A percentile compares a stretch with the other conserved stretches of the same genome.
These are phyloP conservation scores for Gymnopilus junonius DNA, from an alignment of 768 basidiomycete species.

Conservation along the genomic window DNA sequence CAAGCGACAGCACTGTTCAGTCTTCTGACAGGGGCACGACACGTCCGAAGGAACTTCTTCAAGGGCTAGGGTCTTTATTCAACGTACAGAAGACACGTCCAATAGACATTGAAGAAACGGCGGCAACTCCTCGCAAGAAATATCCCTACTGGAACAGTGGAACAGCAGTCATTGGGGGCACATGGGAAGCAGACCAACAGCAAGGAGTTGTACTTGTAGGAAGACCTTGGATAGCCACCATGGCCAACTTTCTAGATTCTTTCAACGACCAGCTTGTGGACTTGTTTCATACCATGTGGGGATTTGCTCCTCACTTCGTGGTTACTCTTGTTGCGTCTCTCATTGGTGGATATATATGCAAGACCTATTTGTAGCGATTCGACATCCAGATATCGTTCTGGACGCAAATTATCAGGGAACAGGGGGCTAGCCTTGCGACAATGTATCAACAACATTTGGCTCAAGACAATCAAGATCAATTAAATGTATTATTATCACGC, in stretches of 20 bases:
- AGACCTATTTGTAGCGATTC: constrained; percentile 12
- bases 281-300: not conserved
- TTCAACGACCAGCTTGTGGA: not conserved
- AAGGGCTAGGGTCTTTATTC: not conserved
- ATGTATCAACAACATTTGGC: not conserved
- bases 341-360: constrained; percentile 3
- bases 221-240: not conserved
- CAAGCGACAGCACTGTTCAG: not conserved
- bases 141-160: not conserved
- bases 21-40: not conserved
- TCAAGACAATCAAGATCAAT: not conserved
- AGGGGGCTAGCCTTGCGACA: constrained; percentile 5
- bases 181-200: not conserved
- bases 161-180: not conserved
- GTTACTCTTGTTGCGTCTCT: not conserved
- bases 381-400: not conserved
- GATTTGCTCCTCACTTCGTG: not conserved
- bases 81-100: not conserved
- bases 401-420: constrained; percentile 4
- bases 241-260: not conserved
- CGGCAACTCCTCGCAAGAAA: not conserved
- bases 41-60: not conserved
- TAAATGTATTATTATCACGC: not conserved
- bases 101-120: not conserved
- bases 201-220: not conserved